phyloP scores from a whole-genome alignment of 495 filamentous ascomycete genomes.

The Penicillium bialowiezense region DNA sequence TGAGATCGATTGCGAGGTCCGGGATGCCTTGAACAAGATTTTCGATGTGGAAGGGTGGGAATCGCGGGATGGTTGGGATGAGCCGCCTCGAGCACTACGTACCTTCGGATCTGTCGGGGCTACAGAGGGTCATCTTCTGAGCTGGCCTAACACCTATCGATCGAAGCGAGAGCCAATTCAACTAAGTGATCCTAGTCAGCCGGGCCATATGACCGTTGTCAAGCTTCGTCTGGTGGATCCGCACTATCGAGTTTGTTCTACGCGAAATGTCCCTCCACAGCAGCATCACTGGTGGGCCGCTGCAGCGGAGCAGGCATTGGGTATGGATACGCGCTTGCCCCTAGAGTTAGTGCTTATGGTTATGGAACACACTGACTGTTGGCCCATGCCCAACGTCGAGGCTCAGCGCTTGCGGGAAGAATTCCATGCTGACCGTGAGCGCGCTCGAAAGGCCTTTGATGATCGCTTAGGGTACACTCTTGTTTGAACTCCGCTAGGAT shows the following conservation, averaged over 20 bases:
- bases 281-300: slow-evolving; percentile 14
- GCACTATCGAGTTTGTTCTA: slow-evolving; percentile 15
- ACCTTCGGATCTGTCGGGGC: slow-evolving; percentile 1
- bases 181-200: not conserved
- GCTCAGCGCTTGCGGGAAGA: not conserved
- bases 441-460: not conserved
- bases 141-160: slow-evolving; percentile 7
- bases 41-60: too few species aligned
- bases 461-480: too few species aligned
- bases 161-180: slow-evolving; percentile 3
- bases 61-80: not conserved
- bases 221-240: slow-evolving; percentile 12
- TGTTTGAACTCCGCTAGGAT: too few species aligned
- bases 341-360: not conserved
- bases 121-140: slow-evolving; percentile 6
- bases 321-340: not conserved
- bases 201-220: slow-evolving; percentile 1
- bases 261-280: slow-evolving; percentile 13
- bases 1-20: not conserved
- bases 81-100: not conserved
- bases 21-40: not conserved
- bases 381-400: not conserved
- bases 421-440: not conserved
- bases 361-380: not conserved
- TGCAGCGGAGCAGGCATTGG: not conserved